phyloP scores from a whole-genome alignment of 768 basidiomycete species.

The Collybia nuda region DNA sequence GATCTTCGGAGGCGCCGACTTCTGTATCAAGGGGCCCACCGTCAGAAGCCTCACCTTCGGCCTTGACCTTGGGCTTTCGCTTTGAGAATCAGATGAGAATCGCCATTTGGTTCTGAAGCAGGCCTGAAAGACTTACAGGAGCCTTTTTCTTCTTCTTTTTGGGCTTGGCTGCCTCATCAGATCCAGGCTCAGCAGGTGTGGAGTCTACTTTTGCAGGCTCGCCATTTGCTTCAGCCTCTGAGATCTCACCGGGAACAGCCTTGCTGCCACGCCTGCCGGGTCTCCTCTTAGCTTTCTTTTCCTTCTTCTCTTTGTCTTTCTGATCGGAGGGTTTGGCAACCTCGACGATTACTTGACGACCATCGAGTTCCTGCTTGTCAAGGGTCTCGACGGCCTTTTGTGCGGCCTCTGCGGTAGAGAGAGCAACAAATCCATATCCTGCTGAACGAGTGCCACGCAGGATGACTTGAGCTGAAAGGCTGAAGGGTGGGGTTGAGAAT shows the following conservation, averaged over 20 bases:
- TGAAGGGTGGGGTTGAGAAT: slow-evolving; percentile 28
- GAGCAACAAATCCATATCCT: slow-evolving; percentile 91
- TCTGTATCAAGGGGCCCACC: slow-evolving; percentile 33
- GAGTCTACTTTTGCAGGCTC: slow-evolving; percentile 61
- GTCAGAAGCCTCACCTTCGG: slow-evolving; percentile 37
- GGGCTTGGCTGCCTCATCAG: slow-evolving; percentile 72
- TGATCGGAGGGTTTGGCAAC: slow-evolving; percentile 89
- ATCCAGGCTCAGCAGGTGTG: slow-evolving; percentile 50
- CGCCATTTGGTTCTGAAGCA: slow-evolving; percentile 11
- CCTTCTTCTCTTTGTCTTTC: slow-evolving; percentile 82
- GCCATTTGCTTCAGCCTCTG: slow-evolving; percentile 86
- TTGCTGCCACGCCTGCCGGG: slow-evolving; percentile 85
- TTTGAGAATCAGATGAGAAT: slow-evolving; percentile 24
- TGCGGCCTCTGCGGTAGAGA: slow-evolving; percentile 78
- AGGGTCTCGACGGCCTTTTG: slow-evolving; percentile 84
- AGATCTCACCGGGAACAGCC: slow-evolving; percentile 86
- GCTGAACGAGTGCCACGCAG: slow-evolving; percentile 82
- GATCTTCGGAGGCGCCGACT: slow-evolving; percentile 36
- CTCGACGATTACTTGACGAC: slow-evolving; percentile 87
- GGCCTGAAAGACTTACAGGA: slow-evolving; percentile 40
- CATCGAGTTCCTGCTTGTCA: slow-evolving; percentile 87
- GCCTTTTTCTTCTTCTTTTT: slow-evolving; percentile 85
- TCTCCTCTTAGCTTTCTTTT: slow-evolving; percentile 77
- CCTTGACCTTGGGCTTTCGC: slow-evolving; percentile 62
- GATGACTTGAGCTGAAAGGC: slow-evolving; percentile 84